A percentile compares a stretch with the other conserved stretches of the same genome.
Evolutionary conservation across 129 eudicot species (phyloP).

Genomic region (Flaveria bidentis): DNA sequence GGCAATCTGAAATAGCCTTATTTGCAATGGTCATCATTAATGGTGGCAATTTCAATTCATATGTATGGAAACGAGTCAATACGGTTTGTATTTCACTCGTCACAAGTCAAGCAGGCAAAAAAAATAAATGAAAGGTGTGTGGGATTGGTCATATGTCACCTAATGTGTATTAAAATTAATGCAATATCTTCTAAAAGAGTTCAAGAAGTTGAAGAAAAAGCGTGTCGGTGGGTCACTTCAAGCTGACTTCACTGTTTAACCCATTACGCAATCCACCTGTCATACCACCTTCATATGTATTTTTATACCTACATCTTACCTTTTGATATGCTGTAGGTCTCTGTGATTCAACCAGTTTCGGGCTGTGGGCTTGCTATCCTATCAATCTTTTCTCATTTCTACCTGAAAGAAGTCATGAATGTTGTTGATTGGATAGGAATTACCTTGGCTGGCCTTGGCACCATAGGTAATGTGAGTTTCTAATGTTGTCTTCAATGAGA

Average conservation of each 20-base stretch:
- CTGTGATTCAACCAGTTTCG: conserved; percentile 96
- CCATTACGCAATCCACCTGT: background rate
- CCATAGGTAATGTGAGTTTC: conserved; percentile 88
- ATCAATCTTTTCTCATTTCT: conserved; percentile 91
- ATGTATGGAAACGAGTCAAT: background rate
- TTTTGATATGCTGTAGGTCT: conserved; percentile 53
- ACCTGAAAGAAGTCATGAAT: conserved; percentile 93
- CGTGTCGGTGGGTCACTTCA: background rate
- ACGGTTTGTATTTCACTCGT: background rate
- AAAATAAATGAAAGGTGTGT: background rate
- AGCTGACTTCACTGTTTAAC: background rate
- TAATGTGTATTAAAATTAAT: background rate
- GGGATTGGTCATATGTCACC: background rate
- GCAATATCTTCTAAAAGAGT: background rate
- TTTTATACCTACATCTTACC: conserved; percentile 7
- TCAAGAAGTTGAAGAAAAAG: background rate
- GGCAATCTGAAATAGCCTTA: background rate
- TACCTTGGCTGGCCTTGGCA: conserved; percentile 89
- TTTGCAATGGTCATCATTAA: background rate
- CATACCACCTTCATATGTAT: background rate
- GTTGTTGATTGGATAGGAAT: conserved; percentile 92
- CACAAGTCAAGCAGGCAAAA: background rate
- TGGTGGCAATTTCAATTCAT: background rate
- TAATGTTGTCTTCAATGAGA: conserved; percentile 17
- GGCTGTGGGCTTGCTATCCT: conserved; percentile 98